Evolutionary conservation across 2,329 filamentous ascomycete species (phyloP).

Genomic region (Beauveria rudraprayagi): DNA sequence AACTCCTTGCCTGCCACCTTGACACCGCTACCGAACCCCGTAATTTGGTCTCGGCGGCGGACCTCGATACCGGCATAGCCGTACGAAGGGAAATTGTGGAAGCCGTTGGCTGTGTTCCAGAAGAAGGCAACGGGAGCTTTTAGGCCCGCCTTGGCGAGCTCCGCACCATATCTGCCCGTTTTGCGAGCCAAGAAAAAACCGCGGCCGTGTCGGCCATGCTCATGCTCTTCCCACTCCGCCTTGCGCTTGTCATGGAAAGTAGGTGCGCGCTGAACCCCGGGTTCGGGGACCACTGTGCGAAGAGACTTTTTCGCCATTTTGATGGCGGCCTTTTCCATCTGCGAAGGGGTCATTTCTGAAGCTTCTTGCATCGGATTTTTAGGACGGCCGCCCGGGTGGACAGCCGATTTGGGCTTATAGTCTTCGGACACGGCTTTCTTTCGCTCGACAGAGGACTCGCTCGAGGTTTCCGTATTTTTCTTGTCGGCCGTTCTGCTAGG

Average conservation of each 20-base stretch:
- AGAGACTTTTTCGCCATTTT: slow-evolving; percentile 26
- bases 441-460: neutral
- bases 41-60: slow-evolving; percentile 56
- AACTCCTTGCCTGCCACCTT: slow-evolving; percentile 59
- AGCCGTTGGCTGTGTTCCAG: slow-evolving; percentile 60
- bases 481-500: neutral
- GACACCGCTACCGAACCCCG: slow-evolving; percentile 51
- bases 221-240: slow-evolving; percentile 19
- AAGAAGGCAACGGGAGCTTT: slow-evolving; percentile 62
- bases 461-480: neutral
- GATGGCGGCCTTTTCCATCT: slow-evolving; percentile 22
- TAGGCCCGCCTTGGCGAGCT: slow-evolving; percentile 52
- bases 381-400: neutral
- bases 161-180: slow-evolving; percentile 49
- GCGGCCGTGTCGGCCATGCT: slow-evolving; percentile 20
- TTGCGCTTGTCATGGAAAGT: slow-evolving; percentile 18
- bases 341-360: slow-evolving; percentile 15
- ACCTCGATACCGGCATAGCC: slow-evolving; percentile 58
- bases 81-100: slow-evolving; percentile 64
- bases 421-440: neutral
- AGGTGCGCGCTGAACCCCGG: slow-evolving; percentile 11
- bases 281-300: slow-evolving; percentile 38
- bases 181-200: slow-evolving; percentile 21
- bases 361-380: neutral
- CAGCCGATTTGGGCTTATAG: neutral